Conservation (phyloP, 2,329 filamentous ascomycete species). For the Alternaria postmessia region DNA sequence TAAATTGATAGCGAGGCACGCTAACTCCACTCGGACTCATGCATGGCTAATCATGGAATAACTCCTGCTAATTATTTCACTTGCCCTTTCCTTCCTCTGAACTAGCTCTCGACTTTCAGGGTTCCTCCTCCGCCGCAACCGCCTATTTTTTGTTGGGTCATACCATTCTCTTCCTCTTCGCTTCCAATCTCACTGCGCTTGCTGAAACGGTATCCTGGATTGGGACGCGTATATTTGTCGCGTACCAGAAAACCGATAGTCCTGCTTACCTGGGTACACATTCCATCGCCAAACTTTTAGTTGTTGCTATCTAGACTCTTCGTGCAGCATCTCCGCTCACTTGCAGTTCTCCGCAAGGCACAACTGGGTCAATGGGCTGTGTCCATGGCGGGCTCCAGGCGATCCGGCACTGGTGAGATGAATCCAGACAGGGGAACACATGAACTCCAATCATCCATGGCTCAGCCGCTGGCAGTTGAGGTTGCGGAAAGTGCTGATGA, state of each 20-base stretch:
- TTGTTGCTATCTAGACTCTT: constrained; percentile 2
- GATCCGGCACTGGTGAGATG: constrained; percentile 7
- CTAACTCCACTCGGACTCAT: constrained; percentile 36
- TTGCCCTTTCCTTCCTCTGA: constrained; percentile 21
- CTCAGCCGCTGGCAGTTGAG: constrained; percentile 15
- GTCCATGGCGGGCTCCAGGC: constrained; percentile 2
- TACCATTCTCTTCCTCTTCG: background rate
- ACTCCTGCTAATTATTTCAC: constrained; percentile 41
- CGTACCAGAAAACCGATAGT: constrained; percentile 1
- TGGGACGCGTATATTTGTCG: constrained; percentile 1
- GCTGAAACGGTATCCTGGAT: constrained; percentile 2
- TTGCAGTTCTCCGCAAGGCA: constrained; percentile 2
- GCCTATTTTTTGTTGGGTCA: background rate
- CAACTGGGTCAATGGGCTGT: constrained; percentile 5
- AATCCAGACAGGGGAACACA: constrained; percentile 11
- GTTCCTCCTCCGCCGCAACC: background rate
- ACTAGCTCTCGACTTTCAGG: constrained; percentile 13
- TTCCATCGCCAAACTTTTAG: background rate
- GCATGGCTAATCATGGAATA: constrained; percentile 37
- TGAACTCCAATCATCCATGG: constrained; percentile 20
- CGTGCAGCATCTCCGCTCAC: constrained; percentile 6
- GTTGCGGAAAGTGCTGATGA: constrained; percentile 22
- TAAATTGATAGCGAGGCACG: constrained; percentile 26
- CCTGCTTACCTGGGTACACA: background rate
- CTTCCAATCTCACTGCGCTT: constrained; percentile 5